phyloP scores from a whole-genome alignment of 2,329 filamentous ascomycete species.

The Phaeophleospora eucalypticola region DNA sequence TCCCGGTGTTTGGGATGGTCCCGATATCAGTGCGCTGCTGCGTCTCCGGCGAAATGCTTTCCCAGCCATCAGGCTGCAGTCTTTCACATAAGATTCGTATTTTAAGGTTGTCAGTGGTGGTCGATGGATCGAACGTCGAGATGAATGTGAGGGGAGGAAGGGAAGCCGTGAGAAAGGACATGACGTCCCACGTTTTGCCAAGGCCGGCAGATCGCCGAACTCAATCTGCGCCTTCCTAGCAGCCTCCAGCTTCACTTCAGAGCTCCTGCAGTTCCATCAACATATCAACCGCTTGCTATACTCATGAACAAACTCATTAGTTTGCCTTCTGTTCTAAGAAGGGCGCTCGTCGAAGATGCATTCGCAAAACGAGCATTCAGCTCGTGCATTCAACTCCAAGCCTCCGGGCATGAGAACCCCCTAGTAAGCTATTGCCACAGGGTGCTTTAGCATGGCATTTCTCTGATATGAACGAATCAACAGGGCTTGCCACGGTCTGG shows the following conservation, averaged over 20 bases:
- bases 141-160: no score
- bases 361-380: conserved; percentile 40
- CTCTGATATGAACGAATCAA: not conserved
- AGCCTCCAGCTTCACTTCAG: no score
- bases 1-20: no score
- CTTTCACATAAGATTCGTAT: no score
- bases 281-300: not conserved
- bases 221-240: not conserved
- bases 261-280: not conserved
- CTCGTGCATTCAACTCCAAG: conserved; percentile 31
- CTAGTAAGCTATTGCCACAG: conserved; percentile 53
- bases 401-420: conserved; percentile 76
- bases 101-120: no score
- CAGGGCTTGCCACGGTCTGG: conserved; percentile 81
- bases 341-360: conserved; percentile 1
- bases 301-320: conserved; percentile 3
- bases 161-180: no score
- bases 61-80: no score
- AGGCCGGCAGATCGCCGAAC: no score
- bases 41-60: no score
- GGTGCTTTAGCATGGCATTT: not conserved
- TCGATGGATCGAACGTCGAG: no score
- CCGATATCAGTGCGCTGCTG: no score
- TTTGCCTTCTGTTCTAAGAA: conserved; percentile 10
- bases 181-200: no score